Evolutionary conservation across 2,329 filamentous ascomycete species (phyloP), one percentile per base, ranked within the genome.

Genomic region (Aspergillus carbonarius): DNA sequence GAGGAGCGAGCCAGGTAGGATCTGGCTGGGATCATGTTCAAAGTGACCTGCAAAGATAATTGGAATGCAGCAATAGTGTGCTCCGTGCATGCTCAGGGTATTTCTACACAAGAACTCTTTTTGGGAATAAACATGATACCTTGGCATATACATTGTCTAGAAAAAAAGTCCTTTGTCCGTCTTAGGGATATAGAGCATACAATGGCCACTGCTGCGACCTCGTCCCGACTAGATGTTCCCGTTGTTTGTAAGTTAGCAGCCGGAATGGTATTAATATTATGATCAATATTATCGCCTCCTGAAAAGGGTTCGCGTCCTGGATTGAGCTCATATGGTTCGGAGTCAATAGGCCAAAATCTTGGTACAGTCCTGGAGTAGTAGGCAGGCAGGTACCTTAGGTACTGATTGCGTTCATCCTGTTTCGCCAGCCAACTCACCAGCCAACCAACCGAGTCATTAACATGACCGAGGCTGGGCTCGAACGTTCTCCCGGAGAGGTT

Each of bases 401-500:
- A 48, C 44, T 34, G 51, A 54, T 42, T 32, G 44, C n/a, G 27
- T 15, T 17, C 48, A 50, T 59, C 37, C 39, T 55, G 18, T 59
- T 51, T 48, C 50, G 53, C 60, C 54, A 52, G 37, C 40, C 37
- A 49, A 40, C 48, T 37, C 42, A 57, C 42, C 34, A 52, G 57
- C 42, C 50, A 46, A 48, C 40, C 58, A 42, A 55, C 48, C 52
- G 54, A 61, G 59, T 59, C 54, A 52, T 63, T 47, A 34, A 50
- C 54, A 40, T 57, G 37, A 60, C 54, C 46, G 35, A 60, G 46
- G 34, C 34, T 59, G 61, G 63, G 62, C 62, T 66, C 63, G 62
- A 64, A 66, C 59, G 57, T 62, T 64, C 60, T 62, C 63, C 54
- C 37, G 56, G 54, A 42, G 57, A 52, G 59, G 52, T 60, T 63